Evolutionary conservation across 31 red algal genomes (phyloP), one percentile per base, ranked within the genome.

Genomic region (Porphyra umbilicalis): DNA sequence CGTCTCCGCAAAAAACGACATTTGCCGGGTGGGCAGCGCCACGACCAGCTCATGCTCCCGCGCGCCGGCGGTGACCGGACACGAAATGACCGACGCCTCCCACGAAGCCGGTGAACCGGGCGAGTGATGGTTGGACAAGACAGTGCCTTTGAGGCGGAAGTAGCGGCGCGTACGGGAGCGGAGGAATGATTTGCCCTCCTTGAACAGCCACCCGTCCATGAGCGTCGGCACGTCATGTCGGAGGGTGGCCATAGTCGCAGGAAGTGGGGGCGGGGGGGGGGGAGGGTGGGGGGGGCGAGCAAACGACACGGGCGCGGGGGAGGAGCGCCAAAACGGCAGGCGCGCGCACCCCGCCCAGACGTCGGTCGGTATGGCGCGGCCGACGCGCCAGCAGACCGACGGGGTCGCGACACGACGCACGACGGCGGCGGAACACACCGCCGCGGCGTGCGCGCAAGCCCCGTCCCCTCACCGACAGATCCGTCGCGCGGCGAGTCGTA

Each of bases 1-100:
- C 67, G 30, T 88, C 11, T 89, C 86, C 10, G 92, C 95, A 84
- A 94, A 98, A 82, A 94, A 94, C 38, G 95, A 94, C 7, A 98
- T 82, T 15, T 82, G 83, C 67, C 95, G 92, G 40, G 87, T 83
- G 6, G 83, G 90, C 30, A 98, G 77, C 18, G 89, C 80, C 31
- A 98, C 35, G 30, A 92, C 39, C 29, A 98, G 82, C 83, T 98
- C 95, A 46, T 89, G 87, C 30, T 71, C 34, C 36, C 91, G 83
- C 15, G 85, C 36, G 6, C 95, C 95, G 32, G 77, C 83, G 37
- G 75, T 37, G 38, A 94, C 90, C 25, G 92, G 92, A 75, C 95
- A 98, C 30, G 94, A 88, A 36, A 85, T 82, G 0, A 98, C 76
- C 36, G 85, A 86, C 33, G 94, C 89, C 68, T 94, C 82, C 95